phyloP scores from a whole-genome alignment of 2,329 filamentous ascomycete species.

The Hymenoscyphus salicellus region DNA sequence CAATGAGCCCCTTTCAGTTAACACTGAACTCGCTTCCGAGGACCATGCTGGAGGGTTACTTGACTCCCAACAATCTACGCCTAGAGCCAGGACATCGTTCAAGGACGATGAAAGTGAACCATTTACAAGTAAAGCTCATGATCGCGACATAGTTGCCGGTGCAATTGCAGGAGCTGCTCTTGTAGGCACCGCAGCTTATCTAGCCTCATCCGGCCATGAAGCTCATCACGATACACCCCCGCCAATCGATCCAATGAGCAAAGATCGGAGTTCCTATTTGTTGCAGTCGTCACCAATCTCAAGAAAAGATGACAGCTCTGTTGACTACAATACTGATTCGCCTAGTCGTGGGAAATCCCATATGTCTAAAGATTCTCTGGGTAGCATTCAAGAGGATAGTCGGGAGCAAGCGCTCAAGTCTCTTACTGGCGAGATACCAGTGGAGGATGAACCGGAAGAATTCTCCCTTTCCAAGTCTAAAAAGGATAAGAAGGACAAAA shows the following conservation, averaged over 20 bases:
- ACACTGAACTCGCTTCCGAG: conserved; percentile 39
- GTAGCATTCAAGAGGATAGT: conserved; percentile 27
- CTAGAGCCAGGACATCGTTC: conserved; percentile 56
- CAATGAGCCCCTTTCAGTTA: conserved; percentile 39
- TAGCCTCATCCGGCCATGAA: conserved; percentile 32
- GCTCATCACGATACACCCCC: conserved; percentile 33
- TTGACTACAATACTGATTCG: conserved; percentile 14
- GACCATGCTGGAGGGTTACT: conserved; percentile 46
- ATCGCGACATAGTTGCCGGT: conserved; percentile 19
- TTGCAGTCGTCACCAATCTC: conserved; percentile 40
- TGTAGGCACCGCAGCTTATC: conserved; percentile 25
- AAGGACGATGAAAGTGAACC: conserved; percentile 14
- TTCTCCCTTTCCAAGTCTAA: conserved; percentile 10
- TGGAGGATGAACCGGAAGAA: conserved; percentile 1
- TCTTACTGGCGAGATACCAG: conserved; percentile 14
- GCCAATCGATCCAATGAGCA: conserved; percentile 42
- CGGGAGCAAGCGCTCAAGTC: conserved; percentile 17
- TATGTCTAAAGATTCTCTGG: conserved; percentile 10
- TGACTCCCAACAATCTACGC: conserved; percentile 65
- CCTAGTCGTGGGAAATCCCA: conserved; percentile 13
- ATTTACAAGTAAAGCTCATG: neutral
- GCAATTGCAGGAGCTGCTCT: conserved; percentile 24
- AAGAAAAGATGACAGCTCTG: conserved; percentile 19
- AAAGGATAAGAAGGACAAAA: conserved; percentile 20
- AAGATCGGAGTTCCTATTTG: conserved; percentile 44